Conservation (phyloP, 2,329 filamentous ascomycete species). For the Dothistroma pini region DNA sequence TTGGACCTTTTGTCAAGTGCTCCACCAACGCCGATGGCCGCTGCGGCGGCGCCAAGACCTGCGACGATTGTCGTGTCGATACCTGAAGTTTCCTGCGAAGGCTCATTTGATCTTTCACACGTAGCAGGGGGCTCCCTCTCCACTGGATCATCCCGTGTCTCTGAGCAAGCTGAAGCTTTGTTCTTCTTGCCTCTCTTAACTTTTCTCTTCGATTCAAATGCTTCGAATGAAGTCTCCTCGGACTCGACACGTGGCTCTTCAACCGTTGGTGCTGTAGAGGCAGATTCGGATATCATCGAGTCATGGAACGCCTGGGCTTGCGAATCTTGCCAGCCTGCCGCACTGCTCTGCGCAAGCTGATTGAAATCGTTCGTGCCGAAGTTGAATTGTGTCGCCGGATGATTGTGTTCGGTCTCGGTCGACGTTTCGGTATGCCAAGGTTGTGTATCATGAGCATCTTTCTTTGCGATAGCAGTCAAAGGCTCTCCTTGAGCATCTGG, state of each 20-base stretch:
- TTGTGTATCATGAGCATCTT: not conserved
- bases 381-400: constrained; percentile 2
- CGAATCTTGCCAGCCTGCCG: constrained; percentile 16
- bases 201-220: constrained; percentile 27
- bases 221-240: not conserved
- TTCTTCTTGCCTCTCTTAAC: constrained; percentile 23
- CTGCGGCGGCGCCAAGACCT: constrained; percentile 2
- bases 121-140: constrained; percentile 3
- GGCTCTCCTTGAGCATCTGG: not conserved
- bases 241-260: not conserved
- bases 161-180: constrained; percentile 5
- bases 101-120: not conserved
- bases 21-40: not conserved
- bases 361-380: constrained; percentile 20
- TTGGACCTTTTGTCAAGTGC: constrained; percentile 14
- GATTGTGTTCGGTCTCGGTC: not conserved
- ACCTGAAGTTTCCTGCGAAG: constrained; percentile 11
- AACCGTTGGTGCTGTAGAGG: not conserved
- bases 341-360: constrained; percentile 12
- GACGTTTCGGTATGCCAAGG: not conserved
- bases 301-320: constrained; percentile 21
- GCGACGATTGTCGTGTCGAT: not conserved
- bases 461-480: constrained; percentile 1
- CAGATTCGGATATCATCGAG: constrained; percentile 13
- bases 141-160: constrained; percentile 2